Evolutionary conservation across 169 alveolate species (phyloP), one percentile per base, ranked within the genome.

Genomic region (Plasmodium fragile): DNA sequence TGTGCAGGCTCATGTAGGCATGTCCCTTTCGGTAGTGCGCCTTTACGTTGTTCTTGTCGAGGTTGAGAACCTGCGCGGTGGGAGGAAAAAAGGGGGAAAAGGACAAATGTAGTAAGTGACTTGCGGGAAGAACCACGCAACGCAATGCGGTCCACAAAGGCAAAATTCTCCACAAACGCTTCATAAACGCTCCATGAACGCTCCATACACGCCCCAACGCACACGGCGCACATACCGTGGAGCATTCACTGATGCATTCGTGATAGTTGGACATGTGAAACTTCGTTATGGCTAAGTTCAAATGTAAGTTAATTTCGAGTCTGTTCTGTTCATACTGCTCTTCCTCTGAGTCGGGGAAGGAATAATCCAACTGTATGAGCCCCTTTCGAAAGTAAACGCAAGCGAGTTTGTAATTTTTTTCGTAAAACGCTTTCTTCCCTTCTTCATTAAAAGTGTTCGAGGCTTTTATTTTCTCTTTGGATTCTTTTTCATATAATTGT

Each of bases 331-430:
- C 90, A 13, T 18, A 1, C 70, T 78, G 45, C 13, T 89, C 94
- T 69, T 78, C 32, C 49, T 89, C 59, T 7, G 41, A 7, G 32
- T 78, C 91, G 13, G 94, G 94, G 82, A 89, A 89, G 71, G 91
- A 65, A 25, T 89, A 89, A 79, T 89, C 94, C 72, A 89, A 78
- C 81, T 89, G 94, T 89, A 89, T 89, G 28, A 89, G 71, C 70
- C 94, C 94, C 49, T 89, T 89, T 32, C 94, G 55, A 89, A 89
- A 89, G 72, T 79, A 89, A 55, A 89, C 71, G 81, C 94, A 89
- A 4, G 94, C 94, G 45, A 89, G 94, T 78, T 89, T 89, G 72
- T 78, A 89, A 59, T 89, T 89, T 78, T 89, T 89, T 89, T 89
- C 94, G 72, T 89, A 45, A 69, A 89, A 89, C 16, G 91, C 89